Base-by-base conservation (phyloP, 768 basidiomycete genomes). In the Termitomyces sp. region DNA sequence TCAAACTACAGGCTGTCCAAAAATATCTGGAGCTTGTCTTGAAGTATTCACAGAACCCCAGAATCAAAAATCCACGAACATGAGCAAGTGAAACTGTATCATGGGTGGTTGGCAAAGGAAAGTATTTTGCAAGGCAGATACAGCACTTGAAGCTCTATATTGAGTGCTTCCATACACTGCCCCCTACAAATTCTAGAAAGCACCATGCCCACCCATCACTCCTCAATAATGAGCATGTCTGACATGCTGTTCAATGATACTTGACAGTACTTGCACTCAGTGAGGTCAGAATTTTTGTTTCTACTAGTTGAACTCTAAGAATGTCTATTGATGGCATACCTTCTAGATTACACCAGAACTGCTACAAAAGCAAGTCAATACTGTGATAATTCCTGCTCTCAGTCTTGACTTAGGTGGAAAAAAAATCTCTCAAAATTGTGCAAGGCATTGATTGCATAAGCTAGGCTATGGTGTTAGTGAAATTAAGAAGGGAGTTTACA, bases 401-500 rank as follows among this genome's bases (percentile, higher is more conserved):
- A 45, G 58, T 7, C 42, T 59, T 5, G 25, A 54, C 27, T 16
- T 54, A 9, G 53, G 34, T 31, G 42, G 34, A 3, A 29, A 37
- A 34, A 27, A 32, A 23, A 59, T 59, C 3, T 55, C 42, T 19
- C 29, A 37, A 19, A 35, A 46, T 16, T 46, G 53, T 42, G 58
- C 58, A 40, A 19, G 38, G 8, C 25, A 29, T n/a, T 59, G 58
- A 38, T 35, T 59, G 32, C 44, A 54, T 25, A 59, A 59, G n/a
- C 54, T 59, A n/a, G 53, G 54, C 9, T 59, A 59, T 41, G 9
- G 21, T 3, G n/a, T 61, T 21, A 52, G 25, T 16, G 54, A 53
- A 37, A 54, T 59, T 1, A 56, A 57, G 21, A 69, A 64, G 35
- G 69, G 66, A 5, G 60, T 65, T 54, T 73, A 70, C 48, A 42